Percentiles rank a stretch among this genome's conserved stretches.
These are phyloP conservation scores for Zea luxurians DNA, from an alignment of 176 grass and related monocot species.

Conservation along the genomic window DNA sequence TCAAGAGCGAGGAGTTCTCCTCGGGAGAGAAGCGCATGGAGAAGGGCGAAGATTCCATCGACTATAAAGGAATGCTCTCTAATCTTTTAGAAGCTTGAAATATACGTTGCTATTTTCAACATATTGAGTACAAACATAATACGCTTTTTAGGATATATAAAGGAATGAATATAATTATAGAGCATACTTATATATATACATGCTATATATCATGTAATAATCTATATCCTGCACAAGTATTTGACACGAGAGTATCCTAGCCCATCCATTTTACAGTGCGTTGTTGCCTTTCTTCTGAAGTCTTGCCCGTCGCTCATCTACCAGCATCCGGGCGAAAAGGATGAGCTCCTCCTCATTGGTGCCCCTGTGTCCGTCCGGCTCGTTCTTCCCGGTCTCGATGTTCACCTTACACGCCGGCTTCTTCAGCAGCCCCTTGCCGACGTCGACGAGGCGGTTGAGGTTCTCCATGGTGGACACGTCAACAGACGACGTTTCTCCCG, in stretches of 20 bases:
- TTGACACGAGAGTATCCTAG: not conserved
- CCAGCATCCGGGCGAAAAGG: conserved; percentile 39
- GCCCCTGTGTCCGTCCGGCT: not conserved
- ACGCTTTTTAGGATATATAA: too few species aligned
- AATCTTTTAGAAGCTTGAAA: too few species aligned
- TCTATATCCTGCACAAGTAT: not conserved
- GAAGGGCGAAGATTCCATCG: too few species aligned
- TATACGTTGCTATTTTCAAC: too few species aligned
- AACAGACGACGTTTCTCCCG: conserved; percentile 23
- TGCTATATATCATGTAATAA: too few species aligned
- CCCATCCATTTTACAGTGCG: not conserved
- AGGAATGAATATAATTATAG: too few species aligned
- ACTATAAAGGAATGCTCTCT: too few species aligned
- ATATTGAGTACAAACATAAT: too few species aligned
- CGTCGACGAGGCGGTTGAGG: conserved; percentile 30
- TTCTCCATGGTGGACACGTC: conserved; percentile 48
- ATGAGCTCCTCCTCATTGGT: conserved; percentile 56
- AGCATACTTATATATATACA: too few species aligned
- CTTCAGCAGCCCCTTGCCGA: conserved; percentile 50
- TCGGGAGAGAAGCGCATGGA: too few species aligned
- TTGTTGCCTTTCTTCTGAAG: not conserved
- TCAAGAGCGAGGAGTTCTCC: too few species aligned
- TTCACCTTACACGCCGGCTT: conserved; percentile 47
- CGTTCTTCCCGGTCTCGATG: conserved; percentile 48
- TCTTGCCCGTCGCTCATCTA: conserved; percentile 27